Evolutionary conservation across 805 yeast genomes (phyloP).

Genomic region (Tetrapisispora nanseiensis): DNA sequence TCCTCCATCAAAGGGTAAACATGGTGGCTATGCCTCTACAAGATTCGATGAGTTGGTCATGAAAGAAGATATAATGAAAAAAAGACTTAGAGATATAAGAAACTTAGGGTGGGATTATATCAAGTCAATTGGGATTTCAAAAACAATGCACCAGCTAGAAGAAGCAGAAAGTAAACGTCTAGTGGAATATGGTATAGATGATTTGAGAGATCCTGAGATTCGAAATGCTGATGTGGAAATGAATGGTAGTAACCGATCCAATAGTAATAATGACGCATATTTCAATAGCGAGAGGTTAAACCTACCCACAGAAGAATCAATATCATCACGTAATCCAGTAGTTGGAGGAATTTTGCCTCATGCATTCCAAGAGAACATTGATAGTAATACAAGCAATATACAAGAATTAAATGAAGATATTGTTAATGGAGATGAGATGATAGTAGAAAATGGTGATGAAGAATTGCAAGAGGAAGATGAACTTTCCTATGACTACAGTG

Average conservation of each 20-base stretch:
- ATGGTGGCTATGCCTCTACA: background rate
- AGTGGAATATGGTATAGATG: slow-evolving; percentile 12
- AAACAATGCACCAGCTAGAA: slow-evolving; percentile 36
- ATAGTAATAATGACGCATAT: background rate
- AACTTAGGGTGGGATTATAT: slow-evolving; percentile 40
- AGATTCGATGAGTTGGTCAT: slow-evolving; percentile 14
- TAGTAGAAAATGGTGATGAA: background rate
- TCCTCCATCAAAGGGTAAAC: slow-evolving; percentile 3
- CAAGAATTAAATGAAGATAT: background rate
- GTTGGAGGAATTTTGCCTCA: slow-evolving; percentile 2
- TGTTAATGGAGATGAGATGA: background rate
- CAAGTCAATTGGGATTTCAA: slow-evolving; percentile 50
- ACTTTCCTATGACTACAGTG: slow-evolving; percentile 30
- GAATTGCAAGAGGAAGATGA: slow-evolving; percentile 22
- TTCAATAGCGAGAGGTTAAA: background rate
- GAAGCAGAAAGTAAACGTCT: slow-evolving; percentile 20
- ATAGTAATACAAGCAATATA: slow-evolving; percentile 2
- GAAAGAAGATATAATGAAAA: slow-evolving; percentile 12
- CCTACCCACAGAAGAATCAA: background rate
- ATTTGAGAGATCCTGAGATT: background rate
- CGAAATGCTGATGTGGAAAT: background rate
- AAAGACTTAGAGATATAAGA: slow-evolving; percentile 24
- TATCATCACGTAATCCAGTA: background rate
- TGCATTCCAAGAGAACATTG: slow-evolving; percentile 24
- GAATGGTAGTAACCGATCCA: too few relatives aligned